Base-by-base conservation (phyloP, 805 yeast species). In the Saccharomyces cerevisiae region DNA sequence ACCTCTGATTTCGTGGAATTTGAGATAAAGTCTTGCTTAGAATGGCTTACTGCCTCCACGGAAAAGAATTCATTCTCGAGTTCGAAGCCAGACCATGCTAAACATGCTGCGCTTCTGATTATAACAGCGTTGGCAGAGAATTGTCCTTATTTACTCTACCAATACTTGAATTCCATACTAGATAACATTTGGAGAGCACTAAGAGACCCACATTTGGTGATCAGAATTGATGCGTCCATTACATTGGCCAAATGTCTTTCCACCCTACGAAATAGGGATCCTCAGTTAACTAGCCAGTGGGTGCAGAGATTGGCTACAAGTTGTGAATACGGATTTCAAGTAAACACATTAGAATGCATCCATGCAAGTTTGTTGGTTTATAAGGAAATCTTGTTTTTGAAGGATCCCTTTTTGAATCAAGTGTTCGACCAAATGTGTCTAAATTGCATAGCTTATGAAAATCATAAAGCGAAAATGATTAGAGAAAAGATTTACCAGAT, bases 1-100 rank as follows among this genome's bases (percentile, higher is more conserved):
- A 87, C 96, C 0, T 90, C 92, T 1, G 96, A 89, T 52, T 85
- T 91, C 66, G 96, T 91, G 36, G 96, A 90, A 56, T 86, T 80
- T 61, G 96, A 91, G 68, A 89, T 92, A 10, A 87, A 86, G 63
- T 77, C 86, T 53, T 87, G 96, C 43, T 76, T 90, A 50, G 97
- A 91, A 68, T 85, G 96, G 91, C 76, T 90, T 27, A 85, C 87
- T 43, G 77, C 84, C 21, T 57, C 64, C 2, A 60, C 63, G 9
- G 69, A 65, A 51, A 59, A 59, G 32, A 57, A 62, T 9, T 55
- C 56, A 11, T 32, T 56, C 1, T 55, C 58, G 1, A 61, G 61
- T 41, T 96, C 89, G 60, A 82, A 87, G 57, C 88, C 84, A 61
- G 95, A 88, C 59, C 77, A 78, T 41, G 80, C 92, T 62, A 81